Evolutionary conservation across 495 filamentous ascomycete genomes (phyloP), one percentile per base, ranked within the genome.

Genomic region (Neurospora sp.): DNA sequence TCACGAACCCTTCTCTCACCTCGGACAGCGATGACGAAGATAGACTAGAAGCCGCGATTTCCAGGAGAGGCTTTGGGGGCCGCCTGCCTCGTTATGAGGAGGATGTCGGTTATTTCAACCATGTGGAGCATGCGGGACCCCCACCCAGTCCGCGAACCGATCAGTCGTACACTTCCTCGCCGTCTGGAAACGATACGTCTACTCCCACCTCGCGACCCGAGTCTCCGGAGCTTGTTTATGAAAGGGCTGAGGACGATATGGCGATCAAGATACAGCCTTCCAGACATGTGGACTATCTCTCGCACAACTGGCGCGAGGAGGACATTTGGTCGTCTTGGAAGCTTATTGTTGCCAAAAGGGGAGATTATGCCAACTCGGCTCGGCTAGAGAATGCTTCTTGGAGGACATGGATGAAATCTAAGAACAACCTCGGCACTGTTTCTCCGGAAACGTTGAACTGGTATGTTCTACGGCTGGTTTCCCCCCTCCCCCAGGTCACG

Each of bases 251-350:
- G 65, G 96, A 99, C 78, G 96, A 98, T 80, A 92, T 88, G 18
- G 90, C 91, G 35, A 85, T 97, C 37, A 86, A 89, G 73, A 85
- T 85, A 31, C 90, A 93, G 75, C 96, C 96, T 35, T 94, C 93
- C 14, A 85, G 93, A 40, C 96, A 98, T 83, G 96, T 98, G 42
- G 96, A 99, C 81, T 99, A 99, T 79, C 86, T 99, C 6, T 97
- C 95, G 41, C 92, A 99, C 77, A 89, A 95, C 71, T 99, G 96
- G 96, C 89, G 87, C 53, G 95, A 98, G 82, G 95, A 98, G 81
- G 96, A 99, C 81, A 96, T 99, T 12, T 99, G 96, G 96, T 88
- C 93, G 16, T 98, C 95, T 3, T 99, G 96, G 96, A 89, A 93
- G 72, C 93, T 95, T 81, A 93, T 99, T 75, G 90, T 94, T 45